Evolutionary conservation across 345 rosid species (phyloP).

Genomic region (Moricandia moricandioides): DNA sequence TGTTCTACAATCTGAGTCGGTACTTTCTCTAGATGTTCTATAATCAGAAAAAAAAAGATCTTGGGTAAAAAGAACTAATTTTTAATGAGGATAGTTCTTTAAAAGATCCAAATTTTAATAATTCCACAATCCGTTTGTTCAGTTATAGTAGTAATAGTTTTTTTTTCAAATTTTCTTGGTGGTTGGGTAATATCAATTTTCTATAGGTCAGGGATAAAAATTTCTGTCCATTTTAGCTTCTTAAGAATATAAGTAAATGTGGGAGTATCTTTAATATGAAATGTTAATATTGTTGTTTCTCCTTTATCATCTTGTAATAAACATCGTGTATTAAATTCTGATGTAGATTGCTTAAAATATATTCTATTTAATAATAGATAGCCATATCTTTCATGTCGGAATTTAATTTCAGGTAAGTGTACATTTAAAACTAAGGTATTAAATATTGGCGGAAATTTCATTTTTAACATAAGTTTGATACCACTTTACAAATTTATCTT

Average conservation of each 20-base stretch:
- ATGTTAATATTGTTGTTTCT: not conserved
- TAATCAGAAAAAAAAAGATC: no score
- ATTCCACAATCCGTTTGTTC: not conserved
- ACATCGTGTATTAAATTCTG: not conserved
- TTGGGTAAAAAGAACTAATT: no score
- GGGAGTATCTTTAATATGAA: not conserved
- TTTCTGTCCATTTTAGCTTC: not conserved
- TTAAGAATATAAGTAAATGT: not conserved
- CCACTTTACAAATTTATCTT: no score
- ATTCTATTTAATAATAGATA: not conserved
- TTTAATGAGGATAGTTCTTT: no score
- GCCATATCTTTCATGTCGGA: not conserved
- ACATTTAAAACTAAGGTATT: not conserved
- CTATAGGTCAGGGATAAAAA: not conserved
- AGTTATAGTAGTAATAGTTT: not conserved
- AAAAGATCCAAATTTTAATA: not conserved
- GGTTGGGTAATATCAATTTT: slow-evolving; percentile 7
- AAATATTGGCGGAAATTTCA: no score
- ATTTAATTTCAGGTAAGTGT: not conserved
- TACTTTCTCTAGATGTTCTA: no score
- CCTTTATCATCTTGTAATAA: not conserved
- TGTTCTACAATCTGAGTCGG: no score
- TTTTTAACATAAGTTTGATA: no score
- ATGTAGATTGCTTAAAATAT: not conserved
- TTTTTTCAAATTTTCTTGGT: not conserved